Evolutionary conservation across 1,284 basidiomycete species (phyloP).

Genomic region (Puccinia polysora): DNA sequence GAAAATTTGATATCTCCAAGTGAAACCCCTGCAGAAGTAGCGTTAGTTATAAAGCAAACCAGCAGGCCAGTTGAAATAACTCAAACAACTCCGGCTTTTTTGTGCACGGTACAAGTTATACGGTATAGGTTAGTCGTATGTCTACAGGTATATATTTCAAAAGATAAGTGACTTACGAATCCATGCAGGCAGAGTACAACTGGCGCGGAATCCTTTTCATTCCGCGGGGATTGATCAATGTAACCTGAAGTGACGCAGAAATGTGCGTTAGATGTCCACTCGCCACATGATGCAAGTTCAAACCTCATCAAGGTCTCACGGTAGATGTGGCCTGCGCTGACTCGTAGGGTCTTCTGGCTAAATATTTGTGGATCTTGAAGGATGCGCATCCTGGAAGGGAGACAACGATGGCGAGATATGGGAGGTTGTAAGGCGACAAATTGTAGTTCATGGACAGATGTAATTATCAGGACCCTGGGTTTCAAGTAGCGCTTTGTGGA

Average conservation of each 20-base stretch:
- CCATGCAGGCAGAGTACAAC: conserved; percentile 32
- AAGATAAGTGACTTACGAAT: conserved; percentile 15
- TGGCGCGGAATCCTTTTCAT: not conserved
- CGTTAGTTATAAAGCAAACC: not conserved
- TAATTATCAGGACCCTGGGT: too few species aligned
- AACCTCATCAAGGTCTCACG: too few species aligned
- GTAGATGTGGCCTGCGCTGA: conserved; percentile 4
- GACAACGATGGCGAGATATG: too few species aligned
- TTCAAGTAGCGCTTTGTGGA: too few species aligned
- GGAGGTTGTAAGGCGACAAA: too few species aligned
- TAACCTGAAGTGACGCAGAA: conserved; percentile 5
- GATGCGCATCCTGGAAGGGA: too few species aligned
- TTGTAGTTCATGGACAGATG: too few species aligned
- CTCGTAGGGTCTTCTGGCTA: not conserved
- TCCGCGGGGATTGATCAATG: conserved; percentile 26
- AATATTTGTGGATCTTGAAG: conserved; percentile 8
- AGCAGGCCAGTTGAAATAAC: not conserved
- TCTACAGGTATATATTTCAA: not conserved
- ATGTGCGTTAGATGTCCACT: not conserved
- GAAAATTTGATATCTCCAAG: conserved; percentile 37
- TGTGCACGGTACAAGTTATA: not conserved
- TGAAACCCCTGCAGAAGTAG: conserved; percentile 17
- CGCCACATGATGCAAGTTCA: too few species aligned
- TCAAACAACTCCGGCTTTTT: conserved; percentile 31
- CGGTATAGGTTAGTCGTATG: not conserved